Evolutionary conservation across 306 rosid species (phyloP).

Genomic region (Prunus kanzakura): DNA sequence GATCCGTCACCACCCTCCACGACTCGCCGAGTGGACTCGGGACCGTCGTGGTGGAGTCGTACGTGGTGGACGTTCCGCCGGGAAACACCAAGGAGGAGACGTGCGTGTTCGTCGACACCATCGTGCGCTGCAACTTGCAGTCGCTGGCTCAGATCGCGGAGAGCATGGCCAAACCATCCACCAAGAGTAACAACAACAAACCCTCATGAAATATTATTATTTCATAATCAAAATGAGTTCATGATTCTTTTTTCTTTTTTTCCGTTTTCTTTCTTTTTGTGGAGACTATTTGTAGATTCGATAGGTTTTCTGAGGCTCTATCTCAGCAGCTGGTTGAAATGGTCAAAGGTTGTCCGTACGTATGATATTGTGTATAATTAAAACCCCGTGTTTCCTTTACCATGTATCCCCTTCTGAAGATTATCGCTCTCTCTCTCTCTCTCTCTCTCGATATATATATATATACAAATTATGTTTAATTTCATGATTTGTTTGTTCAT

Average conservation of each 20-base stretch:
- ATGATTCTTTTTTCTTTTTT: neutral
- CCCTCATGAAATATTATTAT: neutral
- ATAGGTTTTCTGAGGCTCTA: neutral
- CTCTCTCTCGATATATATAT: no score
- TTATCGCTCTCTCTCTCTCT: no score
- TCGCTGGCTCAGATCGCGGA: slow-evolving; percentile 82
- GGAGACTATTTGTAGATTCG: neutral
- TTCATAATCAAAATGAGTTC: neutral
- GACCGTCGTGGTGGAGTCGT: slow-evolving; percentile 83
- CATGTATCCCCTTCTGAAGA: no score
- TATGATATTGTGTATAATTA: neutral
- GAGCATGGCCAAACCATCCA: slow-evolving; percentile 32
- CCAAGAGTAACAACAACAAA: neutral
- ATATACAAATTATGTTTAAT: neutral
- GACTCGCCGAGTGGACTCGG: slow-evolving; percentile 37
- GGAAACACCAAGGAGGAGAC: slow-evolving; percentile 92
- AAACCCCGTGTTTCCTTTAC: no score
- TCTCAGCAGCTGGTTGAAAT: neutral
- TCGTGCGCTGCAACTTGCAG: slow-evolving; percentile 88
- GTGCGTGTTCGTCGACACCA: slow-evolving; percentile 84
- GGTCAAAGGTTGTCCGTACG: neutral
- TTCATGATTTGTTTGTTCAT: neutral
- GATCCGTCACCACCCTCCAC: slow-evolving; percentile 83
- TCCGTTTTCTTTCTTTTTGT: neutral
- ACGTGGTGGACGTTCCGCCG: slow-evolving; percentile 75